phyloP scores from a whole-genome alignment of 2,329 filamentous ascomycete species.

The Cercospora sp. region DNA sequence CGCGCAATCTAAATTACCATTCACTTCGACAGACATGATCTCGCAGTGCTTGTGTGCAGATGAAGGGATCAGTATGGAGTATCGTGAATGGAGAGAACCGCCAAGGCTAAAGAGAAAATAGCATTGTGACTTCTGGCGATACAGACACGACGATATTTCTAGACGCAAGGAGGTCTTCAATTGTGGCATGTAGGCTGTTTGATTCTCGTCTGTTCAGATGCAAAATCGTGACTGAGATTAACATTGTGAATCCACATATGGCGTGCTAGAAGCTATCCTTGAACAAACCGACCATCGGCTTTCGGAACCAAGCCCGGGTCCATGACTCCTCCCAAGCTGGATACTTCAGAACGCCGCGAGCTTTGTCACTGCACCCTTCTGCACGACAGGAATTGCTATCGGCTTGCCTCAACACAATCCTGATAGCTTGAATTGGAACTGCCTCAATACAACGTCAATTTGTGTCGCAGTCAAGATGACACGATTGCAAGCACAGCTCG shows the following conservation, averaged over 20 bases:
- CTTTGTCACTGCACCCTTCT: neutral
- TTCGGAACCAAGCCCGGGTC: neutral
- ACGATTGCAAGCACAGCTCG: slow-evolving; percentile 43
- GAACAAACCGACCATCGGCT: neutral
- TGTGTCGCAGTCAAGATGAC: slow-evolving; percentile 4
- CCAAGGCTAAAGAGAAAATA: neutral
- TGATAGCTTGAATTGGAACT: neutral
- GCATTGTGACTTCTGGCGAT: neutral
- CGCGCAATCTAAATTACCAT: neutral
- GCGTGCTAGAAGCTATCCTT: neutral
- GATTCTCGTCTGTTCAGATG: neutral
- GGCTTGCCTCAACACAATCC: neutral
- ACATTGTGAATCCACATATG: neutral
- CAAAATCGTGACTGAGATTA: neutral
- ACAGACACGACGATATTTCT: neutral
- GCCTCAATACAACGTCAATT: neutral
- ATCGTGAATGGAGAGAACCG: neutral
- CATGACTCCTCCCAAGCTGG: neutral
- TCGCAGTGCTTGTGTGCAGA: neutral
- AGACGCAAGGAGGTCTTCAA: neutral
- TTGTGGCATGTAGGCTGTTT: neutral
- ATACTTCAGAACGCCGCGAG: neutral
- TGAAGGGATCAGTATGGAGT: neutral
- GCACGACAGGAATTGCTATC: neutral
- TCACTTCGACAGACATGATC: neutral